Conservation (phyloP, 2,329 filamentous ascomycete species). For the Hypoxylon sp. region DNA sequence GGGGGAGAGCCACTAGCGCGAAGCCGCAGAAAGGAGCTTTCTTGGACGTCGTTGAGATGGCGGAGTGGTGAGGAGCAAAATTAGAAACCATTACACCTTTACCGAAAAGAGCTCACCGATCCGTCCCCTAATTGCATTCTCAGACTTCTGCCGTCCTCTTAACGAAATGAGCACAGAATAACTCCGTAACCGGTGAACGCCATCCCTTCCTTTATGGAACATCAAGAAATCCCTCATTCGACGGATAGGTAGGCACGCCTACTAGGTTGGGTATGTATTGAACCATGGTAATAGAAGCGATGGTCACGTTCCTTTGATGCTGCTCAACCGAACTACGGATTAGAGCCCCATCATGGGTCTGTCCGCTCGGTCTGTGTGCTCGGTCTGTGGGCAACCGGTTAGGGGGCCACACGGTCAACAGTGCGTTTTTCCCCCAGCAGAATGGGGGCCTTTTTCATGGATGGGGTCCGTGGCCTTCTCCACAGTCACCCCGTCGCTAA, state of each 20-base stretch:
- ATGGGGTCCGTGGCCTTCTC: conserved; percentile 39
- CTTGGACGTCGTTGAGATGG: conserved; percentile 21
- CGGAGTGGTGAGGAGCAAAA: conserved; percentile 37
- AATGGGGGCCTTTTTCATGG: conserved; percentile 32
- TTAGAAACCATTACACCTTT: conserved; percentile 41
- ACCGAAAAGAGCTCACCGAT: conserved; percentile 44
- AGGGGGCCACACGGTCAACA: conserved; percentile 38
- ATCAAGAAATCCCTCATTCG: conserved; percentile 40
- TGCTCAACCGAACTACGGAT: conserved; percentile 38
- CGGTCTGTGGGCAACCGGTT: conserved; percentile 42
- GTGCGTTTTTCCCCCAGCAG: conserved; percentile 25
- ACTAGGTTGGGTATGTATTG: conserved; percentile 23
- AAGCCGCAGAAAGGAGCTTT: conserved; percentile 25
- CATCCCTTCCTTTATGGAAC: conserved; percentile 34
- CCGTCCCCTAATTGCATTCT: conserved; percentile 18
- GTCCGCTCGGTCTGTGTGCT: conserved; percentile 42
- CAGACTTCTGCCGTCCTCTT: conserved; percentile 24
- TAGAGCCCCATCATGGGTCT: conserved; percentile 43
- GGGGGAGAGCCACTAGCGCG: conserved; percentile 30
- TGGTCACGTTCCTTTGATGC: conserved; percentile 42
- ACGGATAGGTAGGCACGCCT: conserved; percentile 30
- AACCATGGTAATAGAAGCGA: conserved; percentile 37
- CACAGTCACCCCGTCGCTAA: conserved; percentile 47
- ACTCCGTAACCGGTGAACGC: conserved; percentile 35
- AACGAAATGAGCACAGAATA: conserved; percentile 24